Conservation (phyloP, 768 basidiomycete genomes). For the Daedalea quercina region DNA sequence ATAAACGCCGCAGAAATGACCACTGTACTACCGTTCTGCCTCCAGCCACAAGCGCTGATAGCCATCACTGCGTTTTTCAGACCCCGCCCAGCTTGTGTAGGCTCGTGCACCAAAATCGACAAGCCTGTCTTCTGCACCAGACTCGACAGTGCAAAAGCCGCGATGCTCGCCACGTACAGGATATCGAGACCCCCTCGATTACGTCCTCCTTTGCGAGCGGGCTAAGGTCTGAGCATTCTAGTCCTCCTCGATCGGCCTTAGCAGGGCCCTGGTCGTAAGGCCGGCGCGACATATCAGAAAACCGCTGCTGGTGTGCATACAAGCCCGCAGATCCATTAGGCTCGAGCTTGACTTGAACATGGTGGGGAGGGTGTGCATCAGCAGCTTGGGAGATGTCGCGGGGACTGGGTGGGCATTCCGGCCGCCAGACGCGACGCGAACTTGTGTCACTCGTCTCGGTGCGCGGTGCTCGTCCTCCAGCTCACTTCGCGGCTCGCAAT, state of each 20-base stretch:
- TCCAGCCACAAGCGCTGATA: no score
- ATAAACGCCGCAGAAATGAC: no score
- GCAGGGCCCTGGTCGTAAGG: neutral
- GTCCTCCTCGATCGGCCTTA: neutral
- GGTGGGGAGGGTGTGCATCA: neutral
- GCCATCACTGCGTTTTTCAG: neutral
- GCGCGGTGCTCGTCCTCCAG: slow-evolving; percentile 1
- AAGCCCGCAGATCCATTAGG: neutral
- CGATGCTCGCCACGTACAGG: neutral
- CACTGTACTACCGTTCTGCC: no score
- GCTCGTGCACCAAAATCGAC: neutral
- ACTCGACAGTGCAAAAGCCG: slow-evolving; percentile 1
- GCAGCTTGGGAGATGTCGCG: slow-evolving; percentile 2
- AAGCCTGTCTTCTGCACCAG: neutral
- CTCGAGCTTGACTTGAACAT: no score
- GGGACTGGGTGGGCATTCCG: neutral
- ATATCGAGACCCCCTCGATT: neutral
- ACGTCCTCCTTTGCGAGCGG: neutral
- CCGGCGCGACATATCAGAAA: neutral
- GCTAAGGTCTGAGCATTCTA: slow-evolving; percentile 1
- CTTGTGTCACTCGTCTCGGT: neutral
- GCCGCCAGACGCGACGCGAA: neutral
- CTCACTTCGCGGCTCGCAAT: slow-evolving; percentile 5
- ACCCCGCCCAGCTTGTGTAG: neutral
- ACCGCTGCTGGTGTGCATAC: neutral